Conservation (phyloP, 306 rosid species). For the Sechiopsis laciniata region DNA sequence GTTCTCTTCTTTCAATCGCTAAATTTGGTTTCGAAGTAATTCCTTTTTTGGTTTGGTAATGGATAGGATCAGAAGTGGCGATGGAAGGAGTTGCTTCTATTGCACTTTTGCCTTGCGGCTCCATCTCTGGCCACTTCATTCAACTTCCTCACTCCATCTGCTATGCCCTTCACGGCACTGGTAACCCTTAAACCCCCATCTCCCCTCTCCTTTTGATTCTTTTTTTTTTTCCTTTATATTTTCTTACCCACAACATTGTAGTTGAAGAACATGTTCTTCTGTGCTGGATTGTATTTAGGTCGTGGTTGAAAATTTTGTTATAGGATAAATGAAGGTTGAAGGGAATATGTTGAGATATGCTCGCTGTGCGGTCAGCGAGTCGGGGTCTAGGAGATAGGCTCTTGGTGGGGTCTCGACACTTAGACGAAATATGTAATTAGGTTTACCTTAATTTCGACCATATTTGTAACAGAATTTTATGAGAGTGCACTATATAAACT, state of each 20-base stretch:
- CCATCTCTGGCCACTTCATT: conserved; percentile 85
- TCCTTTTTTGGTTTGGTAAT: background rate
- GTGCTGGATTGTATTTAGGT: background rate
- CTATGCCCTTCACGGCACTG: conserved; percentile 83
- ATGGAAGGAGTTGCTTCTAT: conserved; percentile 95
- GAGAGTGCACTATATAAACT: too few relatives aligned
- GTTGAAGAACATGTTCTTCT: background rate
- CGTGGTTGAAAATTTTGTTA: too few relatives aligned
- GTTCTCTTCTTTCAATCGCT: background rate
- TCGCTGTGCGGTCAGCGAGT: too few relatives aligned
- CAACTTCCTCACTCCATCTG: conserved; percentile 59
- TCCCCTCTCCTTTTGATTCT: background rate
- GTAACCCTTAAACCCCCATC: conserved; percentile 27
- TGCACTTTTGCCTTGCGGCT: conserved; percentile 71
- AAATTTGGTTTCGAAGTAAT: background rate
- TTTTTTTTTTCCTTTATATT: background rate
- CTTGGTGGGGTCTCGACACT: too few relatives aligned
- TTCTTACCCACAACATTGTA: background rate
- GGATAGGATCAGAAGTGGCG: conserved; percentile 15
- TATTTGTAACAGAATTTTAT: too few relatives aligned
- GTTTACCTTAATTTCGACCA: too few relatives aligned
- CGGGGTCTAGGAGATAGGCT: too few relatives aligned
- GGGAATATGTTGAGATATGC: background rate
- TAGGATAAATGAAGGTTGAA: background rate
- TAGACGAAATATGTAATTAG: too few relatives aligned